Base-by-base conservation (phyloP, 2,329 filamentous ascomycete species). In the Hymenoscyphus repandus region DNA sequence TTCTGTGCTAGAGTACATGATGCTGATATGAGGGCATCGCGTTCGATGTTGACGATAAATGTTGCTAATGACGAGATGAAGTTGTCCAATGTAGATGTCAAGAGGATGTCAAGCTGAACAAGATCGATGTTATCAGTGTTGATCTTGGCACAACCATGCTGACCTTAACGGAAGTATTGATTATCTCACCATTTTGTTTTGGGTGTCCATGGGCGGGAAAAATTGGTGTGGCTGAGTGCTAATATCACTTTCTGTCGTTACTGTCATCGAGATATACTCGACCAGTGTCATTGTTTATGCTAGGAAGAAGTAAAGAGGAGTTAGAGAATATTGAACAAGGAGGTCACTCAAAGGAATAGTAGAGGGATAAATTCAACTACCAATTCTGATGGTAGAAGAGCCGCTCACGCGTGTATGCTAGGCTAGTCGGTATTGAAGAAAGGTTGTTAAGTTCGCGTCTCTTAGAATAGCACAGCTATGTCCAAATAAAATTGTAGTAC, bases 321-420 rank as follows among this genome's bases (percentile, higher is more conserved):
- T 4, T 27, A 7, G 22, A 7, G 7, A 27, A 4, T 7, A 27
- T 27, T 27, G 22, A 27, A 27, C 22, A 27, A 4, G 22, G 22
- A 27, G 22, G 7, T 27, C 22, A 27, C 22, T 27, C 7, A 7
- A 27, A 27, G 22, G 4, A 27, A 27, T 4, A 27, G 4, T 27
- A 4, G 4, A 7, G 7, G 22, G 22, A 27, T 4, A 27, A 27
- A 7, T 7, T 27, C 22, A 7, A 7, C 7, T 27, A 7, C 22
- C 22, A 7, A 27, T 4, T n/a, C 30, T 41, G 12, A 42, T 22
- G 30, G 18, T 47, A 40, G 45, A 40, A 46, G 13, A 33, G 39
- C 32, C 45, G 22, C 45, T 32, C 45, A 47, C 33, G 40, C 20
- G 39, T 45, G 40, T 45, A 49, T 44, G 38, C 41, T 44, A 45